These are phyloP conservation scores for Nothomitra cinnamomea DNA, from an alignment of 2,329 filamentous ascomycete genomes.

Conservation along the genomic window DNA sequence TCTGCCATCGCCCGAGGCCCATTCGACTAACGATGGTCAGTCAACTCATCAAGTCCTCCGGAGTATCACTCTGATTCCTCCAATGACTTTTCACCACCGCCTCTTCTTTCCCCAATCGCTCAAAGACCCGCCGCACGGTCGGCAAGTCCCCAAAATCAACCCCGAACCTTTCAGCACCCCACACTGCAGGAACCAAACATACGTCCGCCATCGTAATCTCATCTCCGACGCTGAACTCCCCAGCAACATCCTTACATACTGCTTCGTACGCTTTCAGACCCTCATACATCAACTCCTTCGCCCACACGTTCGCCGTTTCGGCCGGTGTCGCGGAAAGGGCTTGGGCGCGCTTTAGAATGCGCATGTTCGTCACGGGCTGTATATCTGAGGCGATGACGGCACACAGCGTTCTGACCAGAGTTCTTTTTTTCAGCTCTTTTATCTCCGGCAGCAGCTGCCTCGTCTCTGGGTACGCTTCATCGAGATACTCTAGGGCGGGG, in stretches of 20 bases:
- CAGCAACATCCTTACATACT: slow-evolving; percentile 23
- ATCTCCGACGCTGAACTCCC: slow-evolving; percentile 39
- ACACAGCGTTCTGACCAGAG: slow-evolving; percentile 34
- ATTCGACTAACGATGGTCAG: no score
- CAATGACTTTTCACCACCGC: slow-evolving; percentile 37
- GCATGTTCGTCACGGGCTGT: slow-evolving; percentile 43
- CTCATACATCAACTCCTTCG: slow-evolving; percentile 30
- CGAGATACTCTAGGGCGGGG: neutral
- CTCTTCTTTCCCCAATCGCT: slow-evolving; percentile 29
- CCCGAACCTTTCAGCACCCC: slow-evolving; percentile 37
- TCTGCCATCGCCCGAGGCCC: no score
- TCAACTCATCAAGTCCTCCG: slow-evolving; percentile 27
- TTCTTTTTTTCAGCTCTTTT: slow-evolving; percentile 23
- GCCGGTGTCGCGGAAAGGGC: slow-evolving; percentile 26
- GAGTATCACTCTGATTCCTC: slow-evolving; percentile 36
- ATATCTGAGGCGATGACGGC: slow-evolving; percentile 38
- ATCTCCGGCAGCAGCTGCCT: slow-evolving; percentile 33
- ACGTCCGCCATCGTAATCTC: slow-evolving; percentile 39
- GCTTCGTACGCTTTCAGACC: slow-evolving; percentile 41
- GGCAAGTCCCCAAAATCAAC: slow-evolving; percentile 35
- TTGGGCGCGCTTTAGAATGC: slow-evolving; percentile 32
- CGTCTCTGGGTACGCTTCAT: slow-evolving; percentile 15
- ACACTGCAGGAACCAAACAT: slow-evolving; percentile 39
- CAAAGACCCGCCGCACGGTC: slow-evolving; percentile 28
- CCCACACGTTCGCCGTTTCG: slow-evolving; percentile 34